Base-by-base conservation (phyloP, 306 rosid species). In the Gastrolobium villosum region DNA sequence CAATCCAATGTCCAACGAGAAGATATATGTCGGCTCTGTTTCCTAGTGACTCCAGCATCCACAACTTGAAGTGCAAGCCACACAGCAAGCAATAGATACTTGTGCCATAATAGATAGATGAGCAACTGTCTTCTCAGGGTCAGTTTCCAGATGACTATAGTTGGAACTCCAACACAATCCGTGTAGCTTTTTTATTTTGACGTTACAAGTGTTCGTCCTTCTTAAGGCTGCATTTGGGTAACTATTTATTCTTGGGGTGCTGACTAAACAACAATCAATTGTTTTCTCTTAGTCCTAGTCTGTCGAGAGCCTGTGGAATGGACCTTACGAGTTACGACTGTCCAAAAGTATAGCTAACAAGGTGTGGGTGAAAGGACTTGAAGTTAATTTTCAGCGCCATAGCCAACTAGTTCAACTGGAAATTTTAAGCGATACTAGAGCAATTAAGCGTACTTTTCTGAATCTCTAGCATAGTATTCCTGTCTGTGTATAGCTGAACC, bases 381-480 rank as follows among this genome's bases (percentile, higher is more conserved):
- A 57, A 37, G 41, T 57, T 55, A 41, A 44, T 73, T 71, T 71
- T 65, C 71, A 46, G 54, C 39, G 14, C n/a, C 64, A 36, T 14
- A 6, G 37, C 39, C 52, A 41, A 79, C 34, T 49, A 39, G 35
- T 34, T 39, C 78, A 70, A 49, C 68, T 6, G 45, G 31, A 77
- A 46, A 37, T 70, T 70, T 5, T 61, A 79, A 31, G 56, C 13
- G 6, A 70, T 60, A 49, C 14, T 55, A 36, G 54, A 56, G 76
- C 64, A 81, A 37, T 57, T 43, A 67, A 20, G 61, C 6, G 0
- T 5, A 7, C 44, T 56, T 45, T 7, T 66, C 49, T 67, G 15
- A 56, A 66, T 31, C 46, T 44, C 31, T 68, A 35, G 45, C 5
- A 7, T 30, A 5, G 65, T 39, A 34, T 49, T 39, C 20, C 39